Conservation (phyloP, 345 rosid genomes). For the Gossypium australe region DNA sequence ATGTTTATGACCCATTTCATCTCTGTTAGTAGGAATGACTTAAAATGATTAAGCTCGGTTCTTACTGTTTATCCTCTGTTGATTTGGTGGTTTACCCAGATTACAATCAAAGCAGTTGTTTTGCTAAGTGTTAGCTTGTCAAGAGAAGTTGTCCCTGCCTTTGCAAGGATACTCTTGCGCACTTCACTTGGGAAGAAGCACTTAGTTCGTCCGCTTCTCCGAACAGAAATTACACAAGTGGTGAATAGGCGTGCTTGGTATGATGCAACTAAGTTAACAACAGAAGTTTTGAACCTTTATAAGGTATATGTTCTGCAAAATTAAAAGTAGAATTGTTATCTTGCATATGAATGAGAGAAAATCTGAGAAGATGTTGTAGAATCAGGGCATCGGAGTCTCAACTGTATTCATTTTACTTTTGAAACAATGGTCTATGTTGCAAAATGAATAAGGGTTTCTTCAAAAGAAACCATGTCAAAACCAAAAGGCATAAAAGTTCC, state of each 20-base stretch:
- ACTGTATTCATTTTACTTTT: neutral
- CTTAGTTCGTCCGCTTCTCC: constrained; percentile 79
- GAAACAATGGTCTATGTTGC: neutral
- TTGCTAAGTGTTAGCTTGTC: constrained; percentile 77
- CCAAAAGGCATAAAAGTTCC: neutral
- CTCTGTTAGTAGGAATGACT: neutral
- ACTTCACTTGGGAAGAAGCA: constrained; percentile 93
- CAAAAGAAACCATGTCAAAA: neutral
- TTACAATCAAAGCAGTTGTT: constrained; percentile 55
- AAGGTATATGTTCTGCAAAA: constrained; percentile 48
- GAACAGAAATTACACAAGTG: constrained; percentile 88
- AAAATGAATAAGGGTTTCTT: neutral
- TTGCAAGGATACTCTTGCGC: constrained; percentile 83
- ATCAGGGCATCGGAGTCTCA: neutral
- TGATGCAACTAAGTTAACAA: constrained; percentile 71
- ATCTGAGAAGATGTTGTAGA: neutral
- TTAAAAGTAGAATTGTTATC: neutral
- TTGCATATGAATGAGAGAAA: neutral
- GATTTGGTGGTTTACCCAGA: constrained; percentile 33
- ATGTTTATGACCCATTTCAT: neutral
- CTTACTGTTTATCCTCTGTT: neutral
- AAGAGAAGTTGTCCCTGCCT: constrained; percentile 90
- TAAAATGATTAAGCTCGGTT: neutral
- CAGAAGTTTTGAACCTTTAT: constrained; percentile 78
- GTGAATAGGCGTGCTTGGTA: constrained; percentile 95